Base-by-base conservation (phyloP, 495 filamentous ascomycete genomes). In the Aspergillus sclerotiicarbonarius region DNA sequence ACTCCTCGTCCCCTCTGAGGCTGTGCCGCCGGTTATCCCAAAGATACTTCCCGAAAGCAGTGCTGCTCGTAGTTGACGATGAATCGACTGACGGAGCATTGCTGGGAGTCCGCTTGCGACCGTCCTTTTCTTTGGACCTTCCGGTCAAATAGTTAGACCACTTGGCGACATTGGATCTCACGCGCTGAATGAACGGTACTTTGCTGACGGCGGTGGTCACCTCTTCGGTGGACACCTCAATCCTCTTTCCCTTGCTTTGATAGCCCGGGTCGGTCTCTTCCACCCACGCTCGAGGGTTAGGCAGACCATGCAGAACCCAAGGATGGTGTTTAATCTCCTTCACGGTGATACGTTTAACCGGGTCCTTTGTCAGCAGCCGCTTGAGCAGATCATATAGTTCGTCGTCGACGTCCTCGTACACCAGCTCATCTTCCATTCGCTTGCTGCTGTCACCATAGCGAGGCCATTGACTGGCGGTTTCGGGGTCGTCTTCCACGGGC, bases 281-380 rank as follows among this genome's bases (percentile, higher is more conserved):
- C 15, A 98, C 82, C 94, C 94, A 99, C 3, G 77, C 74, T 20
- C 82, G 75, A 44, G 87, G 83, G 61, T 96, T 87, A 31, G 81
- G 74, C 46, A 99, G 82, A 44, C 87, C 93, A 46, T 85, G 71
- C n/a, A 92, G 78, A 33, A 96, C 87, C 92, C 94, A 99, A n/a
- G 89, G 87, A 65, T 99, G 94, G 54, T 88, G 90, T 68, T 98
- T 98, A 62, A 97, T 93, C 64, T 97, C 93, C 59, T 87, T 88
- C 49, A 99, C 74, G 3, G 87, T 87, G 60, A 99, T 96, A 47
- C 94, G 83, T 70, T 91, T 86, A 32, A 87, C 77, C 0, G 93
- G 94, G 66, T 98, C 88, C 75, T 97, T 98, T 58, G 82, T 87
- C 51, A 99, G 80, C 68, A 99, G 82, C 50, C 88, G 84, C 46